phyloP scores from a whole-genome alignment of 805 yeast species.

The Kregervanrija pseudodelftensis region DNA sequence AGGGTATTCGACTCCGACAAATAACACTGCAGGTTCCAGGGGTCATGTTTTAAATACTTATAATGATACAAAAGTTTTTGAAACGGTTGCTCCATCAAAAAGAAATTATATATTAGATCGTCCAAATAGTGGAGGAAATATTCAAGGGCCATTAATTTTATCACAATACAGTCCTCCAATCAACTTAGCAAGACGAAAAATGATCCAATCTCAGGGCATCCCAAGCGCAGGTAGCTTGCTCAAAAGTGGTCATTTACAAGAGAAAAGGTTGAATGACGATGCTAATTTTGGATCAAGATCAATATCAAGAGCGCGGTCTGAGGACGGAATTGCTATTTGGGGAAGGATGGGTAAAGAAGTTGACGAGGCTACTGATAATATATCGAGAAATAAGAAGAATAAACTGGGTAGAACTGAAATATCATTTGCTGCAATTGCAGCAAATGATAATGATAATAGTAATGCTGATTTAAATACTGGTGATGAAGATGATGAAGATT shows the following conservation, averaged over 20 bases:
- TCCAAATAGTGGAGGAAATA: neutral
- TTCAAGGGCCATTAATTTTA: neutral
- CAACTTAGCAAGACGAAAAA: neutral
- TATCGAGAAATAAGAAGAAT: too few relatives aligned
- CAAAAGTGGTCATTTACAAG: neutral
- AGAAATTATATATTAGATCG: conserved; percentile 4
- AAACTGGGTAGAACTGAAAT: neutral
- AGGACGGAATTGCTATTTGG: neutral
- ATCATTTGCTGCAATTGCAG: neutral
- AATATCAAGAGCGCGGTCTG: neutral
- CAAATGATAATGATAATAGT: too few relatives aligned
- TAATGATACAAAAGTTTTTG: conserved; percentile 23
- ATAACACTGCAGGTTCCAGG: conserved; percentile 1
- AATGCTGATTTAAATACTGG: neutral
- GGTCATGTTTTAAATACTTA: conserved; percentile 19
- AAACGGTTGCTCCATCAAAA: conserved; percentile 19
- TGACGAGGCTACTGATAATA: too few relatives aligned
- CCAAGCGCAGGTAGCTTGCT: neutral
- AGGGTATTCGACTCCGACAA: neutral
- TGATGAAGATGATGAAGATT: neutral
- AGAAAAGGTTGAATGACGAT: conserved; percentile 9
- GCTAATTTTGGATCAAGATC: conserved; percentile 9
- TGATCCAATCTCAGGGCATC: neutral
- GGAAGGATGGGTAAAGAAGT: too few relatives aligned
- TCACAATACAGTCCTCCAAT: neutral